These are phyloP conservation scores for Pinus taeda DNA, from an alignment of 75 land plant genomes.

Conservation along the genomic window DNA sequence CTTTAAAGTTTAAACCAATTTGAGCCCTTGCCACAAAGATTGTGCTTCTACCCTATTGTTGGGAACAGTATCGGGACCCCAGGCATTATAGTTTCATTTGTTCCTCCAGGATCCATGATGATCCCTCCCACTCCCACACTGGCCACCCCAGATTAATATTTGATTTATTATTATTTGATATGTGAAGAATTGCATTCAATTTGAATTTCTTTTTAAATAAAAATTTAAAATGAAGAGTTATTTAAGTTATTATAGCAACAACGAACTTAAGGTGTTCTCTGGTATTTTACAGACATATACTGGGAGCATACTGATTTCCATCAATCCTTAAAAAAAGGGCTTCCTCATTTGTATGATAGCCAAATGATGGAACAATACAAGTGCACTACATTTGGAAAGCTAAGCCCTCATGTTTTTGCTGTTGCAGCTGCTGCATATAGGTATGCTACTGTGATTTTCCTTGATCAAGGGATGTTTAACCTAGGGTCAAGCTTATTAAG, in stretches of 20 bases:
- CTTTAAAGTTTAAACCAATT: too few relatives aligned
- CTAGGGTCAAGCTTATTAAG: background rate
- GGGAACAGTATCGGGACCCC: too few relatives aligned
- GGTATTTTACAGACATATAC: constrained; percentile 73
- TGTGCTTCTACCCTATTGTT: too few relatives aligned
- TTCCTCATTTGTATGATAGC: constrained; percentile 82
- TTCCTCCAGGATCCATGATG: too few relatives aligned
- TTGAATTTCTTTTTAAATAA: background rate
- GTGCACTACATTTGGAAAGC: constrained; percentile 80
- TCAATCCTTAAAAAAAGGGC: constrained; percentile 78
- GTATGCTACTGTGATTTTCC: constrained; percentile 18
- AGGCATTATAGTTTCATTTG: too few relatives aligned
- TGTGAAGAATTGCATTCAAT: background rate
- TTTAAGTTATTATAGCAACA: background rate
- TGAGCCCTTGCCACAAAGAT: too few relatives aligned
- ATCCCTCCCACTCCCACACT: too few relatives aligned
- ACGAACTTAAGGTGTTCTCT: background rate
- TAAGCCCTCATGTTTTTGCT: constrained; percentile 93
- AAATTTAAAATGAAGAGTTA: background rate
- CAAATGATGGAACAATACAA: constrained; percentile 98
- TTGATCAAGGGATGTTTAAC: background rate
- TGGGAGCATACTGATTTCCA: constrained; percentile 86
- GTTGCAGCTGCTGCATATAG: constrained; percentile 89
- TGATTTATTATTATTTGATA: background rate
- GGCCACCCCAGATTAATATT: too few relatives aligned